Conservation (phyloP, 805 yeast species). For the Candida pseudofarinosa region DNA sequence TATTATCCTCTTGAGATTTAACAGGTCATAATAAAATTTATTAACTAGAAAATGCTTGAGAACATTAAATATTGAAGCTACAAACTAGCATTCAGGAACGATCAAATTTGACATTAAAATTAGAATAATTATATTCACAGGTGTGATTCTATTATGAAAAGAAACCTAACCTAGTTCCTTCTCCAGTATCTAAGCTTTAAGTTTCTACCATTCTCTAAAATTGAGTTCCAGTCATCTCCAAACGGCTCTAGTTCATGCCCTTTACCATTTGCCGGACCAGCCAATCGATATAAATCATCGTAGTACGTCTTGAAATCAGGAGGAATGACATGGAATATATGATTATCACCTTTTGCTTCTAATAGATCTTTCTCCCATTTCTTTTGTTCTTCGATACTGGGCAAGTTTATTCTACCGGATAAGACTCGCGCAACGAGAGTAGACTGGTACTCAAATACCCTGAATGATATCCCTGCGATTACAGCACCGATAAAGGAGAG, state of each 20-base stretch:
- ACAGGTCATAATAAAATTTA: too few species aligned
- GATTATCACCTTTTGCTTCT: constrained; percentile 35
- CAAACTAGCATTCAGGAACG: too few species aligned
- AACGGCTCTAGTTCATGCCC: constrained; percentile 1
- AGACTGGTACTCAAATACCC: constrained; percentile 61
- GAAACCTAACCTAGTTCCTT: too few species aligned
- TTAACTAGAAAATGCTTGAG: too few species aligned
- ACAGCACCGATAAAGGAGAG: constrained; percentile 62
- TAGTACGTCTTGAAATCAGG: constrained; percentile 36
- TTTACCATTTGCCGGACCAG: constrained; percentile 4
- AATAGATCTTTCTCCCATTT: constrained; percentile 37
- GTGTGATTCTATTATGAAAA: too few species aligned
- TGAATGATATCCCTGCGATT: constrained; percentile 57
- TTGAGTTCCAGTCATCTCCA: background rate
- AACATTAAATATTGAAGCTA: too few species aligned
- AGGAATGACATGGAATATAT: constrained; percentile 21
- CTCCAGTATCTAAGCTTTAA: background rate
- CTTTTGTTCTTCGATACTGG: constrained; percentile 44
- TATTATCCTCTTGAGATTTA: too few species aligned
- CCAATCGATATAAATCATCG: constrained; percentile 13
- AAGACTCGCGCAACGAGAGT: constrained; percentile 61
- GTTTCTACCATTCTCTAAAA: background rate
- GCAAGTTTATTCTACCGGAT: constrained; percentile 50
- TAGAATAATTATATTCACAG: too few species aligned
- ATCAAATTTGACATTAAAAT: too few species aligned